A percentile compares a stretch with the other conserved stretches of the same genome.
Conservation (phyloP, 75 land plant species). For the Adiantum capillusveneris region DNA sequence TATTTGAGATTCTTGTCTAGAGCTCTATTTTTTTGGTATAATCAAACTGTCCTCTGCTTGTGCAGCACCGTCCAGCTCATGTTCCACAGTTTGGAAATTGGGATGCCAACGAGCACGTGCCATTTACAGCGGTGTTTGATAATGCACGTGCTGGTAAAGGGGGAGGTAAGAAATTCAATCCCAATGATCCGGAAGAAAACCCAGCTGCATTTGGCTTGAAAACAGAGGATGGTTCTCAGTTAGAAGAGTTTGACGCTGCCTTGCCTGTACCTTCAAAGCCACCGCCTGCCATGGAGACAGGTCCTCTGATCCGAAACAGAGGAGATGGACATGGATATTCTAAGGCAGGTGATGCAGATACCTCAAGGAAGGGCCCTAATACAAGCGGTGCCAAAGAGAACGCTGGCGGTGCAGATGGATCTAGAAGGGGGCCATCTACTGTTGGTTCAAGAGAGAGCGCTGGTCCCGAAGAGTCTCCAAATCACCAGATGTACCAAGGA, state of each 20-base stretch:
- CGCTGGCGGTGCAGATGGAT: background rate
- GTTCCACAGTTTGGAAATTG: conserved; percentile 75
- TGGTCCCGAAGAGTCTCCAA: conserved; percentile 36
- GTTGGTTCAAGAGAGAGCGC: conserved; percentile 24
- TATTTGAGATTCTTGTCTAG: no score
- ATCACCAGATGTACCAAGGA: conserved; percentile 33
- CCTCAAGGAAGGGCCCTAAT: no score
- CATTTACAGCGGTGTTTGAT: conserved; percentile 65
- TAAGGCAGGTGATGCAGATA: no score
- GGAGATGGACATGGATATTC: no score
- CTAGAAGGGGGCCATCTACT: conserved; percentile 9
- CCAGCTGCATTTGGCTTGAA: conserved; percentile 13
- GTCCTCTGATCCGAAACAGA: no score
- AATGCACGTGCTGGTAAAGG: conserved; percentile 48
- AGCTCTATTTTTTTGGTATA: no score
- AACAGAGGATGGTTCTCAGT: conserved; percentile 9
- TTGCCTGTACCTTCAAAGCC: no score
- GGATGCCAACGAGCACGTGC: conserved; percentile 46
- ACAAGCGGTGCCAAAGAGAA: no score
- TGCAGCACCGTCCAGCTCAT: conserved; percentile 14
- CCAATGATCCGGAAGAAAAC: conserved; percentile 55
- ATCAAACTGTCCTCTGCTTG: no score
- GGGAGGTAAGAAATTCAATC: conserved; percentile 38
- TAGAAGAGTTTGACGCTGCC: conserved; percentile 5
- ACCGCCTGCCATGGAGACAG: no score